These are phyloP conservation scores for Xylariaceae sp. DNA, from an alignment of 2,329 filamentous ascomycete genomes.

Conservation along the genomic window DNA sequence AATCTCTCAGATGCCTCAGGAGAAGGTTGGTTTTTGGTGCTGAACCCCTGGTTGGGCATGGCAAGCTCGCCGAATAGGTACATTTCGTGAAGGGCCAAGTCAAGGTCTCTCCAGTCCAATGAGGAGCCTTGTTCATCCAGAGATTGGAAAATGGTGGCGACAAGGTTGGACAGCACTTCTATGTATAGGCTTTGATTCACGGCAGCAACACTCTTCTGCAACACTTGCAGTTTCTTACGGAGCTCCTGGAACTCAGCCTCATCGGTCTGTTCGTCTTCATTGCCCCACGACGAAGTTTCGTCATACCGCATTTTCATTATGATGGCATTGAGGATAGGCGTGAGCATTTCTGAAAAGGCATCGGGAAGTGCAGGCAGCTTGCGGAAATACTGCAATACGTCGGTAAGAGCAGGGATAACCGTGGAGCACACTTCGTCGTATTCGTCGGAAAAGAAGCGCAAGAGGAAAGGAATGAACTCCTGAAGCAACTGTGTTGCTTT, in stretches of 20 bases:
- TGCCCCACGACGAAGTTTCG: constrained; percentile 87
- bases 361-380: constrained; percentile 69
- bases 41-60: constrained; percentile 81
- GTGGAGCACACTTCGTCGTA: constrained; percentile 97
- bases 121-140: constrained; percentile 66
- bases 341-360: constrained; percentile 75
- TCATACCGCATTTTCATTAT: constrained; percentile 97
- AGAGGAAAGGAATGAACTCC: constrained; percentile 76
- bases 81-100: constrained; percentile 92
- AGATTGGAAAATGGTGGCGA: constrained; percentile 81
- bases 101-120: constrained; percentile 91
- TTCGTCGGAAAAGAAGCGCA: constrained; percentile 95
- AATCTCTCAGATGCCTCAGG: constrained; percentile 74
- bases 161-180: constrained; percentile 78
- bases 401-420: constrained; percentile 87
- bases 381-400: constrained; percentile 84
- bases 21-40: constrained; percentile 76
- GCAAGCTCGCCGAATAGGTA: constrained; percentile 91
- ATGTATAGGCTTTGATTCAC: constrained; percentile 87
- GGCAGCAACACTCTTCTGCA: constrained; percentile 88
- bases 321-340: constrained; percentile 84
- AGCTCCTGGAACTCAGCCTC: constrained; percentile 97
- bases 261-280: constrained; percentile 90
- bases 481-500: constrained; percentile 79
- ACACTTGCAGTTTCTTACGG: constrained; percentile 77